A percentile compares a stretch with the other conserved stretches of the same genome.
phyloP scores from a whole-genome alignment of 352 stramenopile species.

The Pythium insidiosum region DNA sequence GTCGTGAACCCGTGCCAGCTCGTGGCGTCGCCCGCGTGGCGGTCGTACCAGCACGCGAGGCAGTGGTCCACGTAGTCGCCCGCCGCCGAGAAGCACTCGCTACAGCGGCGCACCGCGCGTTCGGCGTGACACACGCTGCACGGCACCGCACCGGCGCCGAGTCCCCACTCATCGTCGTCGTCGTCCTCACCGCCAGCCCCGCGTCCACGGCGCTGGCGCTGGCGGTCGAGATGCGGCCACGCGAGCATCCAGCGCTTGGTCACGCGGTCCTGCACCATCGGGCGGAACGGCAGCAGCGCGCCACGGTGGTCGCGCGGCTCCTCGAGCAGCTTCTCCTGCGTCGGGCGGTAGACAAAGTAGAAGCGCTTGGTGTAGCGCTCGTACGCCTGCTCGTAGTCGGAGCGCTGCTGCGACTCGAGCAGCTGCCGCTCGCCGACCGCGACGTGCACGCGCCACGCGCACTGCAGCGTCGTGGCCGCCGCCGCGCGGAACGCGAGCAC shows the following conservation, averaged over 20 bases:
- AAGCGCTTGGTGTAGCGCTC: conserved; percentile 44
- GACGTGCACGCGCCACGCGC: conserved; percentile 32
- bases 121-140: conserved; percentile 57
- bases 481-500: conserved; percentile 25
- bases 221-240: conserved; percentile 45
- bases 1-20: conserved; percentile 57
- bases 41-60: conserved; percentile 65
- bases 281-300: conserved; percentile 42
- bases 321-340: conserved; percentile 47
- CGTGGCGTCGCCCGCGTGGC: conserved; percentile 24
- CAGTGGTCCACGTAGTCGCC: conserved; percentile 75
- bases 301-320: conserved; percentile 49
- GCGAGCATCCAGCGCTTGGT: conserved; percentile 64
- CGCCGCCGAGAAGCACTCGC: conserved; percentile 45
- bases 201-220: too few relatives aligned
- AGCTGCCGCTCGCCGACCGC: conserved; percentile 27
- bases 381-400: conserved; percentile 59
- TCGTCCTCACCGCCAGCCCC: background rate
- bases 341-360: conserved; percentile 63
- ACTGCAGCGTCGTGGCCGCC: conserved; percentile 40
- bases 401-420: conserved; percentile 51
- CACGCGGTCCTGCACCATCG: conserved; percentile 62
- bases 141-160: conserved; percentile 4
- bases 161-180: conserved; percentile 3
- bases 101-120: conserved; percentile 49